These are phyloP conservation scores for Tephrocybe sp. DNA, from an alignment of 768 basidiomycete genomes.

Conservation along the genomic window DNA sequence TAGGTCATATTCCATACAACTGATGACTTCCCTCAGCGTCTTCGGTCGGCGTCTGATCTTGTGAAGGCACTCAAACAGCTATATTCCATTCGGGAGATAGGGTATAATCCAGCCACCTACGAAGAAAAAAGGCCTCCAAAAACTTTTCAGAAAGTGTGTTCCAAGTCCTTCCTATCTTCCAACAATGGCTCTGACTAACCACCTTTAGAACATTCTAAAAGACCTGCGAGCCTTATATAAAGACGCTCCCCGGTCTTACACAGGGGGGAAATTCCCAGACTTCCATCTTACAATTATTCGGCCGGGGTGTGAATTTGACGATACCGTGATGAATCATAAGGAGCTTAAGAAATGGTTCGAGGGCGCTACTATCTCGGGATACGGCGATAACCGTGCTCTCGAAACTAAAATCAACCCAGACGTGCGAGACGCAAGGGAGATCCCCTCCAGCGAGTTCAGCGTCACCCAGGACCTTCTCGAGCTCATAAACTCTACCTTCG, in stretches of 20 bases:
- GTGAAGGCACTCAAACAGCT: not conserved
- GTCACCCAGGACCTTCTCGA: constrained; percentile 6
- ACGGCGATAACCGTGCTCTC: not conserved
- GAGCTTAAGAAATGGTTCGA: constrained; percentile 3
- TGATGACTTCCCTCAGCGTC: not conserved
- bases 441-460: not conserved
- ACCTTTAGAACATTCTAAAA: not conserved
- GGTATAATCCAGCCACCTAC: not conserved
- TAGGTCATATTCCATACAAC: not conserved
- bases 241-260: not conserved
- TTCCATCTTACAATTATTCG: constrained; percentile 17
- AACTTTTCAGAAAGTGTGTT: not conserved
- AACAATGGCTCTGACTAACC: not conserved
- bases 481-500: not conserved
- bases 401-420: not conserved
- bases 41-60: not conserved
- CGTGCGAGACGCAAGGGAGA: constrained; percentile 6
- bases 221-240: not conserved
- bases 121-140: not conserved
- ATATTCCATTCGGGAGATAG: not conserved
- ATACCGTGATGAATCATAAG: constrained; percentile 11
- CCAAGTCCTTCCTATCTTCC: not conserved
- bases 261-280: not conserved
- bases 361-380: constrained; percentile 5
- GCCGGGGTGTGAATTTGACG: constrained; percentile 11